Base-by-base conservation (phyloP, 1,284 basidiomycete genomes). In the Thelephora terrestris region DNA sequence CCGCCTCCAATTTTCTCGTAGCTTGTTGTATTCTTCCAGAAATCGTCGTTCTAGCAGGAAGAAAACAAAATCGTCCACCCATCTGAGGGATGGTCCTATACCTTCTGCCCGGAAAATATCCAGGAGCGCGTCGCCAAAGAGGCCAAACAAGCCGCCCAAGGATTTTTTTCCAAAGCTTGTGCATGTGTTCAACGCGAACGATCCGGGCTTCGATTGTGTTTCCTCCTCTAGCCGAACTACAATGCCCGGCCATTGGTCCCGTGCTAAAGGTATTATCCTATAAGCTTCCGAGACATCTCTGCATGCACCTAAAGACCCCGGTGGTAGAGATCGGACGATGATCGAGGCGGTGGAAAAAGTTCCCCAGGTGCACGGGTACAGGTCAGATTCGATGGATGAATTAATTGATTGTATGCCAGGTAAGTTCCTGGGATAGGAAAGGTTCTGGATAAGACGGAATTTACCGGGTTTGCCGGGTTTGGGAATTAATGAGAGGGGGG, bases 171-270 rank as follows among this genome's bases (percentile, higher is more conserved):
- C n/a, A n/a, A n/a, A n/a, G 55, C 56, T 56, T 47, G 66, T 46
- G 16, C 47, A 52, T 0, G 58, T 58, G 40, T 69, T 62, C 2
- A 65, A 48, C 7, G 49, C 53, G 32, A 61, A 67, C 17, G 16
- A 24, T 7, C 16, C 39, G n/a, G 34, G 17, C 21, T 47, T 37
- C 9, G 20, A 10, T 18, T 18, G 46, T 45, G n/a, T 18, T 48
- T 18, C 9, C 23, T n/a, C 52, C 50, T 48, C 20, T 71, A 1
- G 69, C 66, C 0, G 70, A 68, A 66, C 67, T 74, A n/a, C n/a
- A n/a, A n/a, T n/a, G n/a, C n/a, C n/a, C n/a, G n/a, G n/a, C n/a
- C n/a, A n/a, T n/a, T n/a, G n/a, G n/a, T n/a, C n/a, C n/a, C n/a
- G n/a, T n/a, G n/a, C n/a, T n/a, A n/a, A n/a, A n/a, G n/a, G n/a